These are phyloP conservation scores for Fusarium pseudocircinatum DNA, from an alignment of 2,329 filamentous ascomycete species.

Conservation along the genomic window DNA sequence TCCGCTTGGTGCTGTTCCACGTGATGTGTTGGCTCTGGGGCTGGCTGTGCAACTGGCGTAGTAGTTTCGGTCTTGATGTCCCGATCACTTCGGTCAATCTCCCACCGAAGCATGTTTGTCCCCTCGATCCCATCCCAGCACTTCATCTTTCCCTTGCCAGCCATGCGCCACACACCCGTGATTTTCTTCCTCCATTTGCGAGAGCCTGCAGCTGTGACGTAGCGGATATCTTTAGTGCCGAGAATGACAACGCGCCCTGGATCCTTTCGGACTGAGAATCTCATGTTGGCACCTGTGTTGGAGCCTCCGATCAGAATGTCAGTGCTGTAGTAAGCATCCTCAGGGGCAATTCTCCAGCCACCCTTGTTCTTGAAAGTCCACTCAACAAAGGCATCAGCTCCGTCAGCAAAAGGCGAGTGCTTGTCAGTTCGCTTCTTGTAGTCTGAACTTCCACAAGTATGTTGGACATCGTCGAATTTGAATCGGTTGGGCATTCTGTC, in stretches of 20 bases:
- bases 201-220: fast-evolving
- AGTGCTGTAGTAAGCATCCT: neutral
- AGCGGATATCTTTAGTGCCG: neutral
- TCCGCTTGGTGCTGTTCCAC: neutral
- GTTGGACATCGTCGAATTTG: fast-evolving
- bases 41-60: neutral
- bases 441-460: fast-evolving
- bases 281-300: neutral
- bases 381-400: neutral
- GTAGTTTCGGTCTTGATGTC: neutral
- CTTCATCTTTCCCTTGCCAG: neutral
- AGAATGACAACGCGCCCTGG: neutral
- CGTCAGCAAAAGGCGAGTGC: neutral
- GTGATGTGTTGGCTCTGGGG: neutral
- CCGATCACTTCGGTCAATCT: neutral
- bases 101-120: neutral
- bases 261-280: neutral
- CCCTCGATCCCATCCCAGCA: neutral
- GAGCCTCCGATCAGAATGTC: neutral
- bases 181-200: neutral
- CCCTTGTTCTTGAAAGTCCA: neutral
- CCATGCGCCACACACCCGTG: neutral
- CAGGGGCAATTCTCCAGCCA: neutral
- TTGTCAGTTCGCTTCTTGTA: neutral
- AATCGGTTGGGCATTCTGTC: neutral